phyloP scores from a whole-genome alignment of 2,329 filamentous ascomycete genomes.

The Epichloe sibirici region DNA sequence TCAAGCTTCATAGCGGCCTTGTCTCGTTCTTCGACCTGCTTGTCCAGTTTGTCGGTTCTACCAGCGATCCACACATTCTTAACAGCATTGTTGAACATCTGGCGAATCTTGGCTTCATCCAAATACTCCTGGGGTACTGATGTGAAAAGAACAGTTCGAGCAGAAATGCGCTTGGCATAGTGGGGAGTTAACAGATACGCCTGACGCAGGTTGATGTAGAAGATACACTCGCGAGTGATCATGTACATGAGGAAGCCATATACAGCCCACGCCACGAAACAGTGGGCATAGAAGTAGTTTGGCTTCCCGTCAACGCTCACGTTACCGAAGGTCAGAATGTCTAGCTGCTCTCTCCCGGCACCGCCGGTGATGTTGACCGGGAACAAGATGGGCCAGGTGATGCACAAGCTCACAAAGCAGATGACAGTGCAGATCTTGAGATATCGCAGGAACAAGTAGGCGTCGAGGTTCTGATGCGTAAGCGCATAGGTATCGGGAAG shows the following conservation, averaged over 20 bases:
- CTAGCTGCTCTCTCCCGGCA: conserved; percentile 50
- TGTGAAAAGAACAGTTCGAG: conserved; percentile 85
- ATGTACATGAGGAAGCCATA: conserved; percentile 83
- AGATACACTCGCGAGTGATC: conserved; percentile 81
- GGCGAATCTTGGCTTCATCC: conserved; percentile 57
- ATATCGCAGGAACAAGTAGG: conserved; percentile 79
- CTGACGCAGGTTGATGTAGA: conserved; percentile 87
- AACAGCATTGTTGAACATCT: conserved; percentile 67
- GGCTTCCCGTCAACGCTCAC: conserved; percentile 40
- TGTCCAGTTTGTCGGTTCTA: conserved; percentile 60
- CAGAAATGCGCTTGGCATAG: conserved; percentile 75
- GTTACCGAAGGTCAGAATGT: conserved; percentile 27
- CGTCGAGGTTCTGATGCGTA: conserved; percentile 78
- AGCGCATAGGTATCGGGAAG: conserved; percentile 66
- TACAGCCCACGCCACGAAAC: conserved; percentile 69
- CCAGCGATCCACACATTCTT: conserved; percentile 75
- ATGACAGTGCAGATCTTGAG: conserved; percentile 66
- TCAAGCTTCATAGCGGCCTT: conserved; percentile 68
- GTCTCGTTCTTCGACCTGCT: conserved; percentile 66
- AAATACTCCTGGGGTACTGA: conserved; percentile 70
- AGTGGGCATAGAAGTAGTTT: conserved; percentile 66
- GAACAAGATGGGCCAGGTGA: conserved; percentile 78
- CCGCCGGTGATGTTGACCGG: conserved; percentile 78
- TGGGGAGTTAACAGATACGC: conserved; percentile 80
- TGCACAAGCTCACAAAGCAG: conserved; percentile 64